Conservation (phyloP, 2,329 filamentous ascomycete species). For the Aureobasidium sp. region DNA sequence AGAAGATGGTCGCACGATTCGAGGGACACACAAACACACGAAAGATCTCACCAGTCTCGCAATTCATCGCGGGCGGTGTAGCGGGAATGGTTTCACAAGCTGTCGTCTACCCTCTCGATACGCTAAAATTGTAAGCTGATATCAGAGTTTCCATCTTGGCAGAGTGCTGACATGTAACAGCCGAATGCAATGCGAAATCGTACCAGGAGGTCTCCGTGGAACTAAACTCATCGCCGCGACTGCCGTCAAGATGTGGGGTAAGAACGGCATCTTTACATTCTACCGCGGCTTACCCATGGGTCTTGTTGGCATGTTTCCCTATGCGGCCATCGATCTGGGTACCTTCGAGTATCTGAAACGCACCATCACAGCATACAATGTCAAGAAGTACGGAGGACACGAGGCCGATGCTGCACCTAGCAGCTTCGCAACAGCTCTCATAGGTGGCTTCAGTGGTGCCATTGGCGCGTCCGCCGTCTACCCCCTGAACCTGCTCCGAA, state of each 20-base stretch:
- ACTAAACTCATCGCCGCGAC: conserved; percentile 76
- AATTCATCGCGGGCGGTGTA: conserved; percentile 82
- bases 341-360: conserved; percentile 91
- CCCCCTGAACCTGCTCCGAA: conserved; percentile 86
- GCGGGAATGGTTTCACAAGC: conserved; percentile 94
- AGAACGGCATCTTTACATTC: conserved; percentile 65
- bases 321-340: conserved; percentile 91
- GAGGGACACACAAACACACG: conserved; percentile 82
- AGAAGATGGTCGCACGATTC: conserved; percentile 72
- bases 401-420: conserved; percentile 70
- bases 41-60: conserved; percentile 71
- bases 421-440: conserved; percentile 76
- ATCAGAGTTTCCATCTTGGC: conserved; percentile 13
- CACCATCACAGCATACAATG: conserved; percentile 60
- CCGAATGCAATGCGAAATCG: conserved; percentile 89
- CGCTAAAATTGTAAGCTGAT: conserved; percentile 56
- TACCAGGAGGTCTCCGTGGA: conserved; percentile 74
- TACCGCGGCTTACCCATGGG: conserved; percentile 94
- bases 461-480: conserved; percentile 92
- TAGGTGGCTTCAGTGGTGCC: conserved; percentile 85
- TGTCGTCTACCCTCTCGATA: conserved; percentile 89
- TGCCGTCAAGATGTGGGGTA: conserved; percentile 74
- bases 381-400: conserved; percentile 61
- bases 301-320: conserved; percentile 92
- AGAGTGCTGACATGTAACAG: conserved; percentile 28